Percentiles rank a stretch among this genome's conserved stretches.
phyloP scores from a whole-genome alignment of 768 basidiomycete genomes.

The Rhodosporidiobolus odoratus region DNA sequence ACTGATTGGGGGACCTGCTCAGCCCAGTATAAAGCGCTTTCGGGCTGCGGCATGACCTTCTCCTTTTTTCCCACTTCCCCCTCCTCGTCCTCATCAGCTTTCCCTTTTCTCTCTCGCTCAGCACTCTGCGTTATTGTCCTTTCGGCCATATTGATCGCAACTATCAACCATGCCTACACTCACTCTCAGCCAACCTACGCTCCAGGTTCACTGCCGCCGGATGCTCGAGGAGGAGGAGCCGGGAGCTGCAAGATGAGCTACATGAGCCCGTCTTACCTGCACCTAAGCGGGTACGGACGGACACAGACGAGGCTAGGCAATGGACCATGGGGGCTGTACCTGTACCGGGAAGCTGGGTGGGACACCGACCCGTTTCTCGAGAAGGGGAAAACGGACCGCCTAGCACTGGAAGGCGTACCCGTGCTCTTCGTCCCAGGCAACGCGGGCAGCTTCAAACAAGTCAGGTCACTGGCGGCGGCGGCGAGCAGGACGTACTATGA shows the following conservation, averaged over 20 bases:
- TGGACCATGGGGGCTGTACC: conserved; percentile 55
- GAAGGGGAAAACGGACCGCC: neutral
- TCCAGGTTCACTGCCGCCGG: conserved; percentile 32
- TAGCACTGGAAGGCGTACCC: conserved; percentile 57
- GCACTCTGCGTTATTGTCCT: neutral
- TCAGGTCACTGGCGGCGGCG: conserved; percentile 88
- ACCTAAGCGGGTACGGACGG: conserved; percentile 62
- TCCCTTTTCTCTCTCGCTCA: conserved; percentile 5
- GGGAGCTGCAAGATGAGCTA: conserved; percentile 77
- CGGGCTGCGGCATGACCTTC: no score
- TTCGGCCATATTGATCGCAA: conserved; percentile 11
- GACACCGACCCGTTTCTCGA: conserved; percentile 50
- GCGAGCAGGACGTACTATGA: conserved; percentile 73
- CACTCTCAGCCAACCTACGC: conserved; percentile 35
- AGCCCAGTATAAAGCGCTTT: no score
- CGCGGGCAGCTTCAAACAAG: conserved; percentile 89
- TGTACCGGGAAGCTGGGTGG: conserved; percentile 86
- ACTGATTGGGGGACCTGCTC: no score
- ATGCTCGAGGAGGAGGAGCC: conserved; percentile 22
- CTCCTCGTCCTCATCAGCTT: neutral
- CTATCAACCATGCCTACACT: conserved; percentile 33
- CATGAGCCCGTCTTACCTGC: conserved; percentile 86
- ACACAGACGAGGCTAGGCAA: conserved; percentile 56
- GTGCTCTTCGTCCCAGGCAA: conserved; percentile 96
- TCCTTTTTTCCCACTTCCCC: neutral